Conservation (phyloP, 306 rosid genomes). For the Quercus robur region DNA sequence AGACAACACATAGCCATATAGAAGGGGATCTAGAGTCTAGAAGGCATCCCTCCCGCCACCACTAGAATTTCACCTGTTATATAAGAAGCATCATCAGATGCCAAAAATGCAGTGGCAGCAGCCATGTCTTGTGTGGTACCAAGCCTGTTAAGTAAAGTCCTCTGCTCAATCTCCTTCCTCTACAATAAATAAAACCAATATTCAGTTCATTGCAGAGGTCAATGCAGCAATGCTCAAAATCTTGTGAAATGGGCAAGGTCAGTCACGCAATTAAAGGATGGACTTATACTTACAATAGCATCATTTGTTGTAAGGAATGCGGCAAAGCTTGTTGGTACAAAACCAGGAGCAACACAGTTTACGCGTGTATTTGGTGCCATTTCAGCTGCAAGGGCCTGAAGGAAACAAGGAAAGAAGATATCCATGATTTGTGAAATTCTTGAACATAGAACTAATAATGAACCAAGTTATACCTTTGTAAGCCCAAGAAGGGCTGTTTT, state of each 20-base stretch:
- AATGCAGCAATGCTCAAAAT: not conserved
- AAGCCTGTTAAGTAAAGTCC: conserved; percentile 69
- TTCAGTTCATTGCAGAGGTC: not conserved
- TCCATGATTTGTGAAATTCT: not conserved
- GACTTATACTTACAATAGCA: conserved; percentile 44
- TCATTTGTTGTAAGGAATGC: conserved; percentile 45
- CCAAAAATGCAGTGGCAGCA: conserved; percentile 81
- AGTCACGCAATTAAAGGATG: not conserved
- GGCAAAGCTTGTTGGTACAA: conserved; percentile 90
- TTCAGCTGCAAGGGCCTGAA: conserved; percentile 80
- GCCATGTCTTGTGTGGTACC: conserved; percentile 94
- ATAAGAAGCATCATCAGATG: conserved; percentile 88
- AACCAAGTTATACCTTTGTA: conserved; percentile 54
- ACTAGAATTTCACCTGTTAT: conserved; percentile 94
- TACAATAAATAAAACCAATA: conserved; percentile 29
- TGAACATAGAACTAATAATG: conserved; percentile 3
- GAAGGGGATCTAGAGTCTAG: conserved; percentile 60
- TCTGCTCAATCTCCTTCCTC: conserved; percentile 57
- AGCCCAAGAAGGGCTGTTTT: conserved; percentile 96
- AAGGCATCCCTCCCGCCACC: conserved; percentile 88
- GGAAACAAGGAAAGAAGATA: conserved; percentile 1
- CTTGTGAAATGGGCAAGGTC: not conserved
- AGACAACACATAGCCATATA: not conserved
- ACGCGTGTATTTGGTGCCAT: conserved; percentile 86
- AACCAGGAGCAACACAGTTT: conserved; percentile 94